A percentile compares a stretch with the other conserved stretches of the same genome.
Conservation (phyloP, 129 eudicot species). For the Kitagawia praeruptora region DNA sequence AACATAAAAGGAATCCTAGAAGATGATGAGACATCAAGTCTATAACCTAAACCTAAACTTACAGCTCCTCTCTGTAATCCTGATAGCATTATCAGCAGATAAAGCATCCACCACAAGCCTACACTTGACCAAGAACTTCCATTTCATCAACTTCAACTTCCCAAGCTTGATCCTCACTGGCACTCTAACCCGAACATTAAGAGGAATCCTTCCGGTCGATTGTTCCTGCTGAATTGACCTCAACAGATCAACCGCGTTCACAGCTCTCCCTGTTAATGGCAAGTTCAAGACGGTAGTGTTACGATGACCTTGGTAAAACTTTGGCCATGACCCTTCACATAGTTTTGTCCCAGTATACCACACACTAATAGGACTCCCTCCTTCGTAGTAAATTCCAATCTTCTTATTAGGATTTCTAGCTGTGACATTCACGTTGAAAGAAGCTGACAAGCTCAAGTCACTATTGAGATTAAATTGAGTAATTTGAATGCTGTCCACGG, state of each 20-base stretch:
- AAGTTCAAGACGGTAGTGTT: slow-evolving; percentile 57
- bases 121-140: slow-evolving; percentile 69
- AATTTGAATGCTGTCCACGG: slow-evolving; percentile 52
- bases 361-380: slow-evolving; percentile 53
- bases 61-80: slow-evolving; percentile 56
- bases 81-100: slow-evolving; percentile 37
- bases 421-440: slow-evolving; percentile 69
- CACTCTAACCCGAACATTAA: slow-evolving; percentile 49
- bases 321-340: slow-evolving; percentile 74
- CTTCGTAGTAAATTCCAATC: slow-evolving; percentile 70
- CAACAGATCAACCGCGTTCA: slow-evolving; percentile 36
- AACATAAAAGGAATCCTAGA: neutral
- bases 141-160: slow-evolving; percentile 53
- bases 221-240: slow-evolving; percentile 33
- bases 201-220: slow-evolving; percentile 55
- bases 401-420: slow-evolving; percentile 74
- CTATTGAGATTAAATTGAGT: slow-evolving; percentile 38
- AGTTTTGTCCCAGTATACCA: slow-evolving; percentile 46
- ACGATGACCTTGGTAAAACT: slow-evolving; percentile 82
- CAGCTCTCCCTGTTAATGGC: slow-evolving; percentile 37
- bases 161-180: slow-evolving; percentile 76
- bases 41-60: slow-evolving; percentile 48
- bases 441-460: slow-evolving; percentile 57
- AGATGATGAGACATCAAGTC: slow-evolving; percentile 14
- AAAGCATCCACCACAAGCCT: slow-evolving; percentile 50